Conservation (phyloP, 1,139 yeast genomes). For the Debaryomycetaceae sp. region DNA sequence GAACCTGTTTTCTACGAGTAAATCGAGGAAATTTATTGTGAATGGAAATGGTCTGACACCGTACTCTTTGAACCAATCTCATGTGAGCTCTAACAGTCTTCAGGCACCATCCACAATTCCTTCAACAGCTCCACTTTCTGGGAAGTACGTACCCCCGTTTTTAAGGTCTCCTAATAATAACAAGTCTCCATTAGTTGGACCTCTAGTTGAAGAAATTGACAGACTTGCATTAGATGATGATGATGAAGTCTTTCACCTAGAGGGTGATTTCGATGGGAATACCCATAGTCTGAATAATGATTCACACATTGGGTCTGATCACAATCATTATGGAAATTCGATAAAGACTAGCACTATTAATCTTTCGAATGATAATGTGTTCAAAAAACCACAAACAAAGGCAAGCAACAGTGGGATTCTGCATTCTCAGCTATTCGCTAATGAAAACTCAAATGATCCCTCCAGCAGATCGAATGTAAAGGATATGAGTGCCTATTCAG, state of each 20-base stretch:
- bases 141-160: slow-evolving; percentile 46
- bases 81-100: background rate
- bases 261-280: slow-evolving; percentile 36
- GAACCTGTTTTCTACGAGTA: slow-evolving; percentile 25
- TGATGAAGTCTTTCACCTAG: slow-evolving; percentile 46
- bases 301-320: background rate
- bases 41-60: background rate
- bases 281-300: background rate
- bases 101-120: slow-evolving; percentile 1
- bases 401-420: background rate
- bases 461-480: background rate
- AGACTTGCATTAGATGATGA: slow-evolving; percentile 29
- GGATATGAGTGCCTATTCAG: background rate
- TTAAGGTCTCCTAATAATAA: slow-evolving; percentile 37
- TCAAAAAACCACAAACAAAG: background rate
- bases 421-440: background rate
- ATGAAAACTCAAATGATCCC: background rate
- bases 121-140: slow-evolving; percentile 15
- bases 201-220: slow-evolving; percentile 40
- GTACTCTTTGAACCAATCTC: background rate
- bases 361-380: background rate
- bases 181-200: slow-evolving; percentile 34
- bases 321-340: background rate
- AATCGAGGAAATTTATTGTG: background rate
- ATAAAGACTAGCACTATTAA: background rate